Conservation (phyloP, 768 basidiomycete genomes). For the Calocybe cyanea region DNA sequence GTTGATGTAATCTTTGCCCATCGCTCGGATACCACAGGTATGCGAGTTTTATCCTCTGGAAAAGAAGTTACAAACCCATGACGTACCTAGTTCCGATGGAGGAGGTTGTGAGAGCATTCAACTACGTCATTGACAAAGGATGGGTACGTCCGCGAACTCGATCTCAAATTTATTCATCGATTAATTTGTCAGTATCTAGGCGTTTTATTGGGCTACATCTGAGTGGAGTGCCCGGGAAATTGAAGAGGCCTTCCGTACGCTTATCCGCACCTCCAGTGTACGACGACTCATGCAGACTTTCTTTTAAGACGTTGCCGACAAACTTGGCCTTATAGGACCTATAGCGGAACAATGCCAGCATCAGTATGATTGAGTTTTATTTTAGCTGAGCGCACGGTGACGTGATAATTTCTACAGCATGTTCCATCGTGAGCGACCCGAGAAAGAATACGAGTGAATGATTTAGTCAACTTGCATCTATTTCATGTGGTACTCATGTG, state of each 20-base stretch:
- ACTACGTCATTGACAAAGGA: constrained; percentile 69
- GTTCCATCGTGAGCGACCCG: constrained; percentile 77
- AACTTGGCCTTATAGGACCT: constrained; percentile 63
- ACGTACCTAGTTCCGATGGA: constrained; percentile 55
- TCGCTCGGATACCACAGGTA: constrained; percentile 55
- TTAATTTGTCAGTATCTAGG: constrained; percentile 25
- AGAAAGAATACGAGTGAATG: constrained; percentile 67
- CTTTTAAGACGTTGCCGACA: constrained; percentile 56
- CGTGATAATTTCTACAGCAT: constrained; percentile 39
- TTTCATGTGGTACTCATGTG: neutral
- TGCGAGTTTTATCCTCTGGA: neutral
- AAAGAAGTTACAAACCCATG: neutral
- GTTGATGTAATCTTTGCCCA: constrained; percentile 75
- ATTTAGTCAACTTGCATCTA: neutral
- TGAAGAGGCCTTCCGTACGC: constrained; percentile 50
- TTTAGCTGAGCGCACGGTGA: neutral
- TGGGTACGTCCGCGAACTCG: constrained; percentile 36
- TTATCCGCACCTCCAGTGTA: constrained; percentile 37
- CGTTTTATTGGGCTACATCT: constrained; percentile 68
- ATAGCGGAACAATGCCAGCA: constrained; percentile 77
- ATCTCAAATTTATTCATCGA: constrained; percentile 6
- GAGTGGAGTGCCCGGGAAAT: constrained; percentile 68
- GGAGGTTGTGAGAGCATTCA: constrained; percentile 80
- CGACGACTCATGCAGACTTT: constrained; percentile 46
- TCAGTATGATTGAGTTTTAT: constrained; percentile 35